Conservation (phyloP, 2,329 filamentous ascomycete genomes). For the Hypoxylon sp. region DNA sequence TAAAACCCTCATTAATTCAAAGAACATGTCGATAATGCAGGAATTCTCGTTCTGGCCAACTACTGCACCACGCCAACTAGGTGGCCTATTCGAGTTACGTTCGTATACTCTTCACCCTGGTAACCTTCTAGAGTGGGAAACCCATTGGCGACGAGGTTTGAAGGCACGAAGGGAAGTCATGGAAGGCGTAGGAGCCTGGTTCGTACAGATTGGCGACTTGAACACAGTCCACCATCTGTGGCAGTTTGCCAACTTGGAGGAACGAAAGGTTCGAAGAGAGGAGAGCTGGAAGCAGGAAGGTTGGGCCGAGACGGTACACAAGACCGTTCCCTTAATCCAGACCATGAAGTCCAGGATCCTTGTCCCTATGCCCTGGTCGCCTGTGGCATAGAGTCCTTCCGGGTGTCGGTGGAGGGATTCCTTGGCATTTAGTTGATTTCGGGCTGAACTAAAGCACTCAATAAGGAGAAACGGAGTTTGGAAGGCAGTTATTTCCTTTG, state of each 20-base stretch:
- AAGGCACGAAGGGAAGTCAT: constrained; percentile 95
- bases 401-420: not conserved
- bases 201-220: constrained; percentile 96
- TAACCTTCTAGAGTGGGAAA: constrained; percentile 98
- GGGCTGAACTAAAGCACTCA: constrained; percentile 28
- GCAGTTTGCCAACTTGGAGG: constrained; percentile 98
- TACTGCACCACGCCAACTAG: constrained; percentile 87
- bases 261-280: constrained; percentile 90
- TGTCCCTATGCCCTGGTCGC: constrained; percentile 96
- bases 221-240: constrained; percentile 98
- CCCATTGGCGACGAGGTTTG: constrained; percentile 94
- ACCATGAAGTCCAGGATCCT: constrained; percentile 95
- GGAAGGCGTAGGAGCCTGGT: constrained; percentile 99
- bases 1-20: constrained; percentile 85
- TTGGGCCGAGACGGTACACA: constrained; percentile 98
- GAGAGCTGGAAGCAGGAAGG: constrained; percentile 96
- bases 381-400: constrained; percentile 75
- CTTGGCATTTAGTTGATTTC: constrained; percentile 6
- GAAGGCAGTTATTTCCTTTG: constrained; percentile 32
- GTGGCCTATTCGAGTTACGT: constrained; percentile 94
- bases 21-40: constrained; percentile 95
- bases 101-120: constrained; percentile 97
- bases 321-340: constrained; percentile 97
- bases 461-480: constrained; percentile 41
- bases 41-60: constrained; percentile 99